Evolutionary conservation across 768 basidiomycete genomes (phyloP).

Genomic region (Russula lepida): DNA sequence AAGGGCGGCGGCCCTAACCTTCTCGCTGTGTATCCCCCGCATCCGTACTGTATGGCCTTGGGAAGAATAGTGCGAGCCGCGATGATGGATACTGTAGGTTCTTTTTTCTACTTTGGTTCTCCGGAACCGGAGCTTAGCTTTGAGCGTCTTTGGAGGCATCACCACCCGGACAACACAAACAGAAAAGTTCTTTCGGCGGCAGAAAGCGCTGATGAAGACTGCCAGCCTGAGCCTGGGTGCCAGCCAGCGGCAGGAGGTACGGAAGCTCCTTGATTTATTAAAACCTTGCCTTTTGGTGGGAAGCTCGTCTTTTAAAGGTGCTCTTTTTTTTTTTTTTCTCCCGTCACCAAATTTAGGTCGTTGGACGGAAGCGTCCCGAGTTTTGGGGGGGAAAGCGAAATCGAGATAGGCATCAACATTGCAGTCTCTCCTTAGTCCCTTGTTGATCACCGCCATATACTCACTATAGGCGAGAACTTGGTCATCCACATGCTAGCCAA

Average conservation of each 20-base stretch:
- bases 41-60: background rate
- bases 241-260: background rate
- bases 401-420: background rate
- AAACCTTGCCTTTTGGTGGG: conserved; percentile 9
- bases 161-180: background rate
- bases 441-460: background rate
- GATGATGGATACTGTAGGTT: background rate
- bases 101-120: background rate
- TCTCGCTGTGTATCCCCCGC: background rate
- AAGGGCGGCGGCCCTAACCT: no score
- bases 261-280: background rate
- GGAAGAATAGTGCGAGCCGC: background rate
- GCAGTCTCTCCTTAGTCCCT: background rate
- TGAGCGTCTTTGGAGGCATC: background rate
- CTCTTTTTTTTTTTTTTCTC: background rate
- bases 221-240: background rate
- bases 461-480: background rate
- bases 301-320: background rate
- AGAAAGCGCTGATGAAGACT: background rate
- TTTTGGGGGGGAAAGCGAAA: background rate
- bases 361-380: background rate
- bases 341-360: conserved; percentile 15
- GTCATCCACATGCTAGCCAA: background rate
- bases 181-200: background rate
- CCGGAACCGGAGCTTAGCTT: conserved; percentile 7